Percentiles rank a stretch among this genome's conserved stretches.
phyloP scores from a whole-genome alignment of 2,329 filamentous ascomycete genomes.

The Macrophomina pseudophaseolina region DNA sequence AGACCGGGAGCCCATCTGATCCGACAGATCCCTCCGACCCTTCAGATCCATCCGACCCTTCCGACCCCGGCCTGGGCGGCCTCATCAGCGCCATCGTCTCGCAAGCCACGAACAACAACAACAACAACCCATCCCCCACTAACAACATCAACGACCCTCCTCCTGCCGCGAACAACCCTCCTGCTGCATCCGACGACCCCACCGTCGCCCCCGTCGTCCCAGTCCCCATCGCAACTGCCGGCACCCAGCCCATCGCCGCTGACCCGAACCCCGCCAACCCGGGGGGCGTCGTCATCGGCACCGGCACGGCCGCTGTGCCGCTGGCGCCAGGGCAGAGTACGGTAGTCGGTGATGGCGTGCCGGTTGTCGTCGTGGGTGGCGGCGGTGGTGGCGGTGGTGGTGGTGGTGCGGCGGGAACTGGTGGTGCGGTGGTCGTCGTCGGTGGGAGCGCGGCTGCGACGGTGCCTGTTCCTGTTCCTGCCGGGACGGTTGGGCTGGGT shows the following conservation, averaged over 20 bases:
- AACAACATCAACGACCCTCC: not conserved
- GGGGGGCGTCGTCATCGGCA: not conserved
- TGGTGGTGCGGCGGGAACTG: too few relatives aligned
- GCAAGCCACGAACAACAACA: not conserved
- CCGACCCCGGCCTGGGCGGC: slow-evolving; percentile 3
- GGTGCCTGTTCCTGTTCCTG: too few relatives aligned
- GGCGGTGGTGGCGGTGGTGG: not conserved
- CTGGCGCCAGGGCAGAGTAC: not conserved
- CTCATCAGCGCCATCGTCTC: slow-evolving; percentile 18
- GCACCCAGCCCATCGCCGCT: not conserved
- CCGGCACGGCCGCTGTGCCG: not conserved
- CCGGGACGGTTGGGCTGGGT: not conserved
- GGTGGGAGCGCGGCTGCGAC: too few relatives aligned
- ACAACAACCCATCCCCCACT: not conserved
- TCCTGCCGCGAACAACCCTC: not conserved
- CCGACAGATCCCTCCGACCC: not conserved
- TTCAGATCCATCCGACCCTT: not conserved
- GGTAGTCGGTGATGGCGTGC: not conserved
- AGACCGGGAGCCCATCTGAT: not conserved
- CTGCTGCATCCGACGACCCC: not conserved
- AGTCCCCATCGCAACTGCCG: not conserved
- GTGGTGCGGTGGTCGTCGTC: too few relatives aligned
- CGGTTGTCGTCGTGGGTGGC: not conserved
- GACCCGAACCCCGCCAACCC: not conserved
- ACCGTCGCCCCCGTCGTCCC: not conserved